Evolutionary conservation across 148 eudicot species (phyloP), one percentile per base, ranked within the genome.

Genomic region (Bassia scoparia): DNA sequence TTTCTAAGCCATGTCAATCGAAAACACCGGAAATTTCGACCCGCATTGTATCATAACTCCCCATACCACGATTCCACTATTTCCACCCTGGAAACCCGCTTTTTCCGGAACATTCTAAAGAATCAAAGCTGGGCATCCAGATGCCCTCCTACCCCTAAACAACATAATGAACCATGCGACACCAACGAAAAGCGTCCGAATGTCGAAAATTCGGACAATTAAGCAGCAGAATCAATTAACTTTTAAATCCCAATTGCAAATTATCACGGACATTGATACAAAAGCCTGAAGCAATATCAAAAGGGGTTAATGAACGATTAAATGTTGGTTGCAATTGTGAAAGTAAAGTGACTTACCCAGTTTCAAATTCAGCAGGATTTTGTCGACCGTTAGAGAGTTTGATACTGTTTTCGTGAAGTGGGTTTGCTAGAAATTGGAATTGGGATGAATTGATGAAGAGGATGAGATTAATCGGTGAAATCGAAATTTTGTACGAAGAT

Each of bases 1-100:
- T 87, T 92, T 85, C 89, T 88, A 83, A 88, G 72, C 69, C 90
- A 83, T 87, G 90, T n/a, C n/a, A 85, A 86, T 88, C 98, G 72
- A 87, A 88, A 44, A 87, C 91, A 58, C 83, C 74, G 9, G 31
- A 76, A 80, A n/a, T n/a, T 80, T 80, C 62, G 86, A 86, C 41
- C 85, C 86, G 70, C 84, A 85, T 41, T 70, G 73, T n/a, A 56
- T 54, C 69, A 74, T 64, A 80, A 78, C 83, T 80, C 13, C 59
- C 71, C 46, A 88, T n/a, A 62, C 46, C 90, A 61, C 0, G 84
- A 82, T 70, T 88, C 91, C 46, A 92, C 90, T 72, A 92, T 74
- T 69, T 84, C 98, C 59, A 59, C 77, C 70, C 88, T 75, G 1
- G 86, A 90, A 80, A 83, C 91, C 18, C 93, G 90, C 44, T 89